Conservation (phyloP, 2,329 filamentous ascomycete genomes). For the Pestalotiopsis sp. region DNA sequence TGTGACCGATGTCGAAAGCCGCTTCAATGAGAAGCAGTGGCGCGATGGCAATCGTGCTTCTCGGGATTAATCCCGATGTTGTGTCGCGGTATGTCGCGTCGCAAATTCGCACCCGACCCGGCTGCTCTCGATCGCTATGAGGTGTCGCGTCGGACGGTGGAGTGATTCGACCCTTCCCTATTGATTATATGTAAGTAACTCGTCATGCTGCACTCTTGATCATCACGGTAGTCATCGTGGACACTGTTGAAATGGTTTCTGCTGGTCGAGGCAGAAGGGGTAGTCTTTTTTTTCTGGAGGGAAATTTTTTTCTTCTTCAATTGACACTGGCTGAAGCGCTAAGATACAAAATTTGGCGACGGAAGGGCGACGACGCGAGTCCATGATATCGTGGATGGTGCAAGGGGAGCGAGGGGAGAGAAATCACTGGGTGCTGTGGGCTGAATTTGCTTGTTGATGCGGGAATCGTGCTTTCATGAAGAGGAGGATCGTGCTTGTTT, state of each 20-base stretch:
- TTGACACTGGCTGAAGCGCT: background rate
- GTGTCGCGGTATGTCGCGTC: background rate
- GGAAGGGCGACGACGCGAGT: background rate
- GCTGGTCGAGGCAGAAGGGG: background rate
- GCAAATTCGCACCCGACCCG: background rate
- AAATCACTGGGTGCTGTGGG: background rate
- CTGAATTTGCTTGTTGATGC: background rate
- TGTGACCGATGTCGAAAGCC: background rate
- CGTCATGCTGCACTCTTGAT: background rate
- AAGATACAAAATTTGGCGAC: background rate
- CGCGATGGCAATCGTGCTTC: background rate
- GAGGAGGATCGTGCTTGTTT: background rate
- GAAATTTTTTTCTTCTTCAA: background rate
- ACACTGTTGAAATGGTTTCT: background rate
- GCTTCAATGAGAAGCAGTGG: background rate
- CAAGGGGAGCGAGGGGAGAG: background rate
- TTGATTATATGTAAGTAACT: background rate
- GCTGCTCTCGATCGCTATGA: background rate
- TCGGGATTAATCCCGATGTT: background rate
- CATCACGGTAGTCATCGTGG: background rate
- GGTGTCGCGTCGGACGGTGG: background rate
- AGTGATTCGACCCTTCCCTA: background rate
- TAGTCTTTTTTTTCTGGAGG: background rate
- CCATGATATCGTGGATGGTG: background rate
- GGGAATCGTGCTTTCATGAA: too few species aligned